Evolutionary conservation across 1,284 basidiomycete genomes (phyloP), one percentile per base, ranked within the genome.

Genomic region (Rhizopogon hawkerae): DNA sequence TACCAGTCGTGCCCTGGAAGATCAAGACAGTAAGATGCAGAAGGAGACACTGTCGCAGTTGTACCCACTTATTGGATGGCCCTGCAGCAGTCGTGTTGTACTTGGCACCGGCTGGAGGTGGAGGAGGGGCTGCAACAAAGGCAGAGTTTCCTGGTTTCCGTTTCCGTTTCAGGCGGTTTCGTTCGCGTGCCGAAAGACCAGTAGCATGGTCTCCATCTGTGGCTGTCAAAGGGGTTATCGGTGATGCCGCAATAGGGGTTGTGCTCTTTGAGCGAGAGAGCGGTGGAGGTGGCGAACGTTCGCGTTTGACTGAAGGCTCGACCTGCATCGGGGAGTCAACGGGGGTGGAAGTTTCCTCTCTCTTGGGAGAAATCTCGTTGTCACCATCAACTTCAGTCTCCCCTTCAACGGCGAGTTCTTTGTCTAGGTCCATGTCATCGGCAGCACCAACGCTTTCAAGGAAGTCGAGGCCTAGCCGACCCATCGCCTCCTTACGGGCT

Each of bases 141-240:
- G 83, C 85, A 35, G 76, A 71, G 58, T 85, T 90, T n/a, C 91
- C 90, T 11, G 80, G 74, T 62, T 95, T 96, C 45, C 92, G 82
- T 61, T 95, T 95, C 14, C 92, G 79, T 63, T 96, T 96, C 33
- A 95, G 73, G 41, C 91, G 78, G 64, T 95, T 96, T 33, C 87
- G 82, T 64, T 96, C 92, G 43, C 92, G 78, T 13, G 91, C 91
- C 11, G 89, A 90, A 37, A 92, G 69, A 3, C 72, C 71, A 33
- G 62, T 69, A 2, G 73, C 56, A 54, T 84, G 81, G 9, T 72
- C 61, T 23, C 71, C 66, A 21, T 73, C 67, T 6, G 69, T 64
- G 3, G 71, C 64, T 0, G 64, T 67, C 34, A 64, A 67, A 1
- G 73, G 68, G 1, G 74, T 68, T 10, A 75, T 66, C 1, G 80